Evolutionary conservation across 495 filamentous ascomycete genomes (phyloP), one percentile per base, ranked within the genome.

Genomic region (Hypoxylon intermedium): DNA sequence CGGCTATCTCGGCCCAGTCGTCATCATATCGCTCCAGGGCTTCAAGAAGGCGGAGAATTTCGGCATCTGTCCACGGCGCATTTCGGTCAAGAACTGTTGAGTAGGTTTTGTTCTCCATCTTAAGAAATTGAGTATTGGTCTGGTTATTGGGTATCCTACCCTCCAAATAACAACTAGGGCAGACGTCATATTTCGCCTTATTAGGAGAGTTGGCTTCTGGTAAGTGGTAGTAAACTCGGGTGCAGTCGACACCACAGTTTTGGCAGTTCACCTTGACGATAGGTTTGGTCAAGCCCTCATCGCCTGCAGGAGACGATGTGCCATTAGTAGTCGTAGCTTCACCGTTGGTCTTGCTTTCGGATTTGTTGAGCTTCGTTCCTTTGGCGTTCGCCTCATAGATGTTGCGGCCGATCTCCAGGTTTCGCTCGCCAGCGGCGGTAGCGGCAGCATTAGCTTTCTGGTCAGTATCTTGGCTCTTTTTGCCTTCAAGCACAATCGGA

Each of bases 331-430:
- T 72, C 0, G 77, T 72, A 19, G 81, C 78, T 40, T 92, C 90
- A 28, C 92, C 92, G 62, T 96, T 96, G 2, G 88, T 82, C 69
- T 81, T 79, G 65, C 37, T 67, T 23, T 79, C 77, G 2, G 70
- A 42, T 59, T 79, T 81, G 61, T 63, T 78, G 60, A 92, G 82
- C 68, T 88, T 88, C 20, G 89, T 82, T 59, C 92, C 90, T 75
- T 93, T 96, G 49, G 92, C 92, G 58, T 88, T 93, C 44, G 91
- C 82, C 59, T 98, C 95, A 74, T 97, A 98, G 54, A 97, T 89
- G 69, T 96, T 97, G 44, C 95, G 92, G 37, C 92, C 89, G 53
- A 97, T 85, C 69, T 96, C 90, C 28, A 97, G 81, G 71, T 93
- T 96, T 46, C 91, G 77, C 60, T 96, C 92, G 13, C 85, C 77